A percentile compares a stretch with the other conserved stretches of the same genome.
phyloP scores from a whole-genome alignment of 306 rosid genomes.

The Cajanus cajan region DNA sequence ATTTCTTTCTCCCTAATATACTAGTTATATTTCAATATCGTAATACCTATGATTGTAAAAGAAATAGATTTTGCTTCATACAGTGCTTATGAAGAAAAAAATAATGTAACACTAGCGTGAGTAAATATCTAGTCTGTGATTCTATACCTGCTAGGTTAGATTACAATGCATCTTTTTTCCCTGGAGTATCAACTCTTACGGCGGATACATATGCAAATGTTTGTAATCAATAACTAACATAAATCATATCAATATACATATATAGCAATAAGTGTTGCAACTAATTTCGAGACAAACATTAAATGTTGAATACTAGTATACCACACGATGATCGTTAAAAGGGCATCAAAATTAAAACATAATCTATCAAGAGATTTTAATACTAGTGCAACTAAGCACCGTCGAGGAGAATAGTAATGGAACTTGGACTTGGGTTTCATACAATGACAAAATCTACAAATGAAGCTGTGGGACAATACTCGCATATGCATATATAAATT shows the following conservation, averaged over 20 bases:
- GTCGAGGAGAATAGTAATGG: not conserved
- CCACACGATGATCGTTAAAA: not conserved
- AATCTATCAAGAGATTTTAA: not conserved
- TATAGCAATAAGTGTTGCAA: not conserved
- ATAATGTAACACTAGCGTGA: not conserved
- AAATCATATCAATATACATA: too few species aligned
- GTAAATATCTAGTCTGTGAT: not conserved
- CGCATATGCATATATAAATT: too few species aligned
- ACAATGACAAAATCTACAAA: too few species aligned
- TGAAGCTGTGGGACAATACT: too few species aligned
- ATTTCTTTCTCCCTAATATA: too few species aligned
- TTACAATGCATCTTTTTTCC: not conserved
- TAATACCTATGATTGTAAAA: too few species aligned
- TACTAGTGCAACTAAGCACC: not conserved
- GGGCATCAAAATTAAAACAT: not conserved
- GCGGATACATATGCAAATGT: not conserved
- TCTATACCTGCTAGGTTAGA: not conserved
- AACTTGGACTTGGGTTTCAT: not conserved
- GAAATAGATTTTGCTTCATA: too few species aligned
- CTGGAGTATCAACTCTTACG: not conserved
- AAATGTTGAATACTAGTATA: not conserved
- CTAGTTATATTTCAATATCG: too few species aligned
- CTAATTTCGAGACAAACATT: not conserved
- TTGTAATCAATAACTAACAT: not conserved
- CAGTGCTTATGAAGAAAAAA: not conserved